These are phyloP conservation scores for Albifimbria verrucaria DNA, from an alignment of 2,329 filamentous ascomycete species.

Conservation along the genomic window DNA sequence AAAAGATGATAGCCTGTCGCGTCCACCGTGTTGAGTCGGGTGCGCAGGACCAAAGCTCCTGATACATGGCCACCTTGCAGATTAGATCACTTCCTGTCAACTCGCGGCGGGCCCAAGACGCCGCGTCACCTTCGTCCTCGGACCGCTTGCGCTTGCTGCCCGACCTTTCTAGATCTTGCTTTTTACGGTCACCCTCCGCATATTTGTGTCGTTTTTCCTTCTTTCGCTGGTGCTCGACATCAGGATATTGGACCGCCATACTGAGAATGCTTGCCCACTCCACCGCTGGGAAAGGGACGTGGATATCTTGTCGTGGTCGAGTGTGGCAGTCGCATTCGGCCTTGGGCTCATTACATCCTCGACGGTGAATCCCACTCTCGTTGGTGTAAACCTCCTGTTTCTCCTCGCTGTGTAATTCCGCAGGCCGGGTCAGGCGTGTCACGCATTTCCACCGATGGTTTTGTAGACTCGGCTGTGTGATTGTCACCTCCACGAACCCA, in stretches of 20 bases:
- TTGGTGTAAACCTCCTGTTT: conserved; percentile 44
- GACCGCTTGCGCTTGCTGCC: conserved; percentile 37
- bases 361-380: conserved; percentile 50
- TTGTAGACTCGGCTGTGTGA: conserved; percentile 51
- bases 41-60: conserved; percentile 59
- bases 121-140: conserved; percentile 37
- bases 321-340: conserved; percentile 49
- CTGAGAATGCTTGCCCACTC: conserved; percentile 58
- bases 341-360: conserved; percentile 46
- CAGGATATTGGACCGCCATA: conserved; percentile 51
- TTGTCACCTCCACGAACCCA: conserved; percentile 56
- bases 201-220: conserved; percentile 33
- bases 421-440: conserved; percentile 55
- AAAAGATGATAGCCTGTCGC: conserved; percentile 58
- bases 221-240: conserved; percentile 36
- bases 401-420: conserved; percentile 48
- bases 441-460: conserved; percentile 59
- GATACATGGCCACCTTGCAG: conserved; percentile 62
- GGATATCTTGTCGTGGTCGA: conserved; percentile 45
- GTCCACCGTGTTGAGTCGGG: conserved; percentile 47
- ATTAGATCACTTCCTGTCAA: conserved; percentile 54
- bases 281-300: conserved; percentile 55
- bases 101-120: conserved; percentile 35
- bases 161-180: conserved; percentile 28
- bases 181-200: conserved; percentile 30